Evolutionary conservation across 768 basidiomycete species (phyloP).

Genomic region (Leccinum fibrillosum): DNA sequence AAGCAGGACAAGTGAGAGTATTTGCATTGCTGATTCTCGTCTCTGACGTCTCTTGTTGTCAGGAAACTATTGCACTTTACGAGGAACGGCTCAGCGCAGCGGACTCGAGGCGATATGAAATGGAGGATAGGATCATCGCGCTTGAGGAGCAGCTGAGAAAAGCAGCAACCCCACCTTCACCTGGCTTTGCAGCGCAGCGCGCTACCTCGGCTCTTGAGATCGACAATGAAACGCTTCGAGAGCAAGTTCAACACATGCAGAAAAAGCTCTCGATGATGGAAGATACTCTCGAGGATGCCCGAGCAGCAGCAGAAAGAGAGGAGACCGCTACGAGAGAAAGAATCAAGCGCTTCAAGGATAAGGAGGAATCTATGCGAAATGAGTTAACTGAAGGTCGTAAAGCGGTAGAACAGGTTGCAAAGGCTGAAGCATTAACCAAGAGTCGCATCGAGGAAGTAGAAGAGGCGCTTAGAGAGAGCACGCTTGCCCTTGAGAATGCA

Average conservation of each 20-base stretch:
- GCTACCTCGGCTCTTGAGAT: conserved; percentile 79
- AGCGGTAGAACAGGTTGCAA: conserved; percentile 59
- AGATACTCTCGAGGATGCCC: conserved; percentile 80
- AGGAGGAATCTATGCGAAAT: conserved; percentile 64
- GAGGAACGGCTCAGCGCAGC: conserved; percentile 79
- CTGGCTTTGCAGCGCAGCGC: conserved; percentile 35
- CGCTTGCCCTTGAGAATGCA: conserved; percentile 83
- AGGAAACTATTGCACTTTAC: conserved; percentile 95
- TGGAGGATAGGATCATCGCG: conserved; percentile 59
- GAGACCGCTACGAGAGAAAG: conserved; percentile 60
- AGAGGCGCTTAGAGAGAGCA: conserved; percentile 85
- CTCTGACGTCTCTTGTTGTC: conserved; percentile 1
- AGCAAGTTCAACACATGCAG: conserved; percentile 87
- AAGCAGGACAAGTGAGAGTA: conserved; percentile 76
- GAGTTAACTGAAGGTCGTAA: conserved; percentile 67
- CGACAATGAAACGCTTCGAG: conserved; percentile 89
- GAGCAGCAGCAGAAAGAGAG: conserved; percentile 68
- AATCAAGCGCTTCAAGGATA: conserved; percentile 67
- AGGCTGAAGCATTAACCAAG: conserved; percentile 60
- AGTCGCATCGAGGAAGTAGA: conserved; percentile 80
- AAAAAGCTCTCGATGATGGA: conserved; percentile 73
- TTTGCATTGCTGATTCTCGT: background rate
- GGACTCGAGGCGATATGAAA: conserved; percentile 72
- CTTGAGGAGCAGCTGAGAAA: conserved; percentile 52
- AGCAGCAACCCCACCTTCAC: conserved; percentile 30